Conservation (phyloP, 2,329 filamentous ascomycete species). For the Trichophyton rubrum region DNA sequence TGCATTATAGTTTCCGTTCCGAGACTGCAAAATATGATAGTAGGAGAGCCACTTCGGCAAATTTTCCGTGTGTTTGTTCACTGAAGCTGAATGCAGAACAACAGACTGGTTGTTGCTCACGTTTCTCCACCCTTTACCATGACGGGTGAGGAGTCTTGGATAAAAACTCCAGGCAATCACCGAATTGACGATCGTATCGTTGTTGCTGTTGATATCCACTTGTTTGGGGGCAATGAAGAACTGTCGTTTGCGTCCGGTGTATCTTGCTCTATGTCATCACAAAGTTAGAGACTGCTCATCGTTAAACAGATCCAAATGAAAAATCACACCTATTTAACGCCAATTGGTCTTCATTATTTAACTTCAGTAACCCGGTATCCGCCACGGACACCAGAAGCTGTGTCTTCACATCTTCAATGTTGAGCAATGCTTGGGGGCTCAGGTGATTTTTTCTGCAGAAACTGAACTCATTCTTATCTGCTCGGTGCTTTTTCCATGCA, state of each 20-base stretch:
- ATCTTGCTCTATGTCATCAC: conserved; percentile 39
- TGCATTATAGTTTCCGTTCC: conserved; percentile 66
- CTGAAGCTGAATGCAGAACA: conserved; percentile 72
- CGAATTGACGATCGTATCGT: conserved; percentile 65
- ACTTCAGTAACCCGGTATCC: conserved; percentile 68
- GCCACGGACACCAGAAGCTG: conserved; percentile 75
- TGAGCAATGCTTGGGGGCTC: conserved; percentile 71
- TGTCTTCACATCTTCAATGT: conserved; percentile 91
- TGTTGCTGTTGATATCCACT: conserved; percentile 63
- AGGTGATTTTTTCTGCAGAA: conserved; percentile 95
- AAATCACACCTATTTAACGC: conserved; percentile 49
- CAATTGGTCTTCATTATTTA: conserved; percentile 60
- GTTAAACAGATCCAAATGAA: not conserved
- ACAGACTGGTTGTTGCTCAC: conserved; percentile 87
- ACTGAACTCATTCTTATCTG: conserved; percentile 62
- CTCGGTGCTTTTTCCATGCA: conserved; percentile 74
- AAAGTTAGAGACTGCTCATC: not conserved
- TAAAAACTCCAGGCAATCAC: conserved; percentile 94
- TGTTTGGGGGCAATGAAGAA: conserved; percentile 75
- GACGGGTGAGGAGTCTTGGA: conserved; percentile 74
- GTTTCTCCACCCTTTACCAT: conserved; percentile 79
- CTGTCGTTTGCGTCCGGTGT: conserved; percentile 51
- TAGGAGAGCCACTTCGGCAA: conserved; percentile 72
- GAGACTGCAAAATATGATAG: conserved; percentile 94
- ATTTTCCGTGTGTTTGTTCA: conserved; percentile 55